Conservation (phyloP, 805 yeast genomes). For the Barnettozyma wickerhamii region DNA sequence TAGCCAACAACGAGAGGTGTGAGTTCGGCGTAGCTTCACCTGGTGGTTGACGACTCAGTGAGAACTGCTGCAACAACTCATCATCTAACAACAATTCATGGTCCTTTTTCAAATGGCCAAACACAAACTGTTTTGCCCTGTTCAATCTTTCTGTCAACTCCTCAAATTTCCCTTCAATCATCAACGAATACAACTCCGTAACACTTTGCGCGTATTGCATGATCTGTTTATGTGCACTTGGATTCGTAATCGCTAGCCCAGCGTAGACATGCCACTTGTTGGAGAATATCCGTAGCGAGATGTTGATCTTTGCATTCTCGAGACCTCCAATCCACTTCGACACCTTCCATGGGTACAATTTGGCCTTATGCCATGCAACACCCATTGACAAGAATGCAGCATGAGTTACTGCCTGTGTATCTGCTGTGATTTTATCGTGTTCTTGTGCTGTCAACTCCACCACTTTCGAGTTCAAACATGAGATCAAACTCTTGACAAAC, state of each 20-base stretch:
- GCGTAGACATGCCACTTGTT: conserved; percentile 99
- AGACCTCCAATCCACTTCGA: conserved; percentile 89
- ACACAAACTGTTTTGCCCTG: conserved; percentile 71
- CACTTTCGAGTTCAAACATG: conserved; percentile 71
- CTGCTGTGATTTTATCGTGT: conserved; percentile 95
- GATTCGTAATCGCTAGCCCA: conserved; percentile 93
- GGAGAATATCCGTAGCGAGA: conserved; percentile 83
- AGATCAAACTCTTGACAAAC: conserved; percentile 59
- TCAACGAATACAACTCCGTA: conserved; percentile 76
- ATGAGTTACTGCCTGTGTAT: conserved; percentile 97
- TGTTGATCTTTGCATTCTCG: conserved; percentile 93
- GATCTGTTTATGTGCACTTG: conserved; percentile 88
- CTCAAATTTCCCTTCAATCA: conserved; percentile 63
- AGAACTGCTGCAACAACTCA: conserved; percentile 69
- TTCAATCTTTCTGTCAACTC: conserved; percentile 55
- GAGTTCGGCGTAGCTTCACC: conserved; percentile 74
- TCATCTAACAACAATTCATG: conserved; percentile 73
- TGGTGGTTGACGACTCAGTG: conserved; percentile 66
- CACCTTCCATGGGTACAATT: conserved; percentile 89
- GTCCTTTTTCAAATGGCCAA: conserved; percentile 54
- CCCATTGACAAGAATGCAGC: conserved; percentile 98
- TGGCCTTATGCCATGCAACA: conserved; percentile 80
- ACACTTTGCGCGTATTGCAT: conserved; percentile 84
- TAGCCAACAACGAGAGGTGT: conserved; percentile 82
- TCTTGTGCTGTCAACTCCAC: conserved; percentile 80